Evolutionary conservation across 371 early-diverging fungal genomes (phyloP), one percentile per base, ranked within the genome.

Genomic region (Zopfochytrium polystomum): DNA sequence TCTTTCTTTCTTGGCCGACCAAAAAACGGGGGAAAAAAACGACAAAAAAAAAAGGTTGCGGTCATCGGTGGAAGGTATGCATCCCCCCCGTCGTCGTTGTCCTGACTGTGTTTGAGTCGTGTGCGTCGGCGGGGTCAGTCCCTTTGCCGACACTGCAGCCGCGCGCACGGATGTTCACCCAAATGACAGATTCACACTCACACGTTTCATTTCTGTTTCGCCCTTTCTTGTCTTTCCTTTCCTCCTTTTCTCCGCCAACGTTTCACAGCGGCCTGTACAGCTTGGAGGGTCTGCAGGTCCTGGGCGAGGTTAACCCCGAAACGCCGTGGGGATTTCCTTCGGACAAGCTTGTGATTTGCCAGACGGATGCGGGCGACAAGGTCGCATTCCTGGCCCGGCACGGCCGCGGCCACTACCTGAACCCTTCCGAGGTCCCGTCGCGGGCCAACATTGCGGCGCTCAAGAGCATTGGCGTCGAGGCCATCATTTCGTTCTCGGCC

Each of bases 381-480:
- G 85, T 98, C 66, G 96, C 95, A 2, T 98, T 98, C 77, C 84
- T 98, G 49, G 91, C 98, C 35, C 89, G 98, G 52, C 98, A 98
- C 77, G 97, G 98, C 30, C 83, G 86, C 53, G 89, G 92, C 42
- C 96, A 96, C 80, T 81, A 83, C 65, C 77, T 87, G 63, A 87
- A 81, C 52, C 97, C 97, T 13, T 81, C 91, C 27, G 95, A 96
- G 76, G 94, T 98, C 18, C 95, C 95, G 58, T 80, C 85, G 48
- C 86, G 90, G 32, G 96, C 98, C 75, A 98, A 98, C 77, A 96
- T 98, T 69, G 97, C 98, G 27, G 96, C 96, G 15, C 80, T 98
- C 63, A 98, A 96, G 79, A 82, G 82, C 33, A 62, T 98, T 13
- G 97, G 98, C 67, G 95, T 91, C 25, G 82, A 90, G 68, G 91